Conservation (phyloP, 495 filamentous ascomycete genomes). For the Neurospora sp. region DNA sequence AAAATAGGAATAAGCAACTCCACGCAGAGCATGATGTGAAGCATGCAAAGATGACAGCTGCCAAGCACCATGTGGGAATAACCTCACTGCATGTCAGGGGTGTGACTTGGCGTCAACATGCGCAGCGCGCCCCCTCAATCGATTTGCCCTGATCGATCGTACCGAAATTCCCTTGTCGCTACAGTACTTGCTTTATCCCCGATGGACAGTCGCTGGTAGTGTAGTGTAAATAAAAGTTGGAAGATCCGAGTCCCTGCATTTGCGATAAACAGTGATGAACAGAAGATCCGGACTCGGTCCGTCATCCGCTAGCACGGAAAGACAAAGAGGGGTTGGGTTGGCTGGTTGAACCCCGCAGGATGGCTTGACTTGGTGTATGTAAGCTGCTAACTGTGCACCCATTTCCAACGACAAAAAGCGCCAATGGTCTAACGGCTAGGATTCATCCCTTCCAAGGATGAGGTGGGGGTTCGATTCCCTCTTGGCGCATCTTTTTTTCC, state of each 20-base stretch:
- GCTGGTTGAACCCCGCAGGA: no score
- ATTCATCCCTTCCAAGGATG: not conserved
- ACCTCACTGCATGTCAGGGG: not conserved
- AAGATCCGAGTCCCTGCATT: not conserved
- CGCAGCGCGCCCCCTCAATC: no score
- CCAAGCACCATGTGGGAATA: not conserved
- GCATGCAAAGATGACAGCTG: not conserved
- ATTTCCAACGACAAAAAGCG: not conserved
- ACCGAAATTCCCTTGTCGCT: no score
- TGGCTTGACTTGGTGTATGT: not conserved
- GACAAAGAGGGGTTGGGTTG: not conserved
- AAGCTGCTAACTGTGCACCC: accelerated
- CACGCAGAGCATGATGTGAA: not conserved
- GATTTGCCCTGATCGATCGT: no score
- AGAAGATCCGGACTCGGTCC: not conserved
- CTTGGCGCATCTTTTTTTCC: not conserved
- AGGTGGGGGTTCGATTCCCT: not conserved
- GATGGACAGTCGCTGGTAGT: no score
- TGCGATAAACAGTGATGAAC: not conserved
- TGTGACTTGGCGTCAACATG: not conserved
- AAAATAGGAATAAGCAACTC: not conserved
- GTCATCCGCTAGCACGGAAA: no score
- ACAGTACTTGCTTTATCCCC: no score
- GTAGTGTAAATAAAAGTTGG: no score
- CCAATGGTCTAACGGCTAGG: not conserved